These are phyloP conservation scores for Acer campestre DNA, from an alignment of 345 rosid species.

Conservation along the genomic window DNA sequence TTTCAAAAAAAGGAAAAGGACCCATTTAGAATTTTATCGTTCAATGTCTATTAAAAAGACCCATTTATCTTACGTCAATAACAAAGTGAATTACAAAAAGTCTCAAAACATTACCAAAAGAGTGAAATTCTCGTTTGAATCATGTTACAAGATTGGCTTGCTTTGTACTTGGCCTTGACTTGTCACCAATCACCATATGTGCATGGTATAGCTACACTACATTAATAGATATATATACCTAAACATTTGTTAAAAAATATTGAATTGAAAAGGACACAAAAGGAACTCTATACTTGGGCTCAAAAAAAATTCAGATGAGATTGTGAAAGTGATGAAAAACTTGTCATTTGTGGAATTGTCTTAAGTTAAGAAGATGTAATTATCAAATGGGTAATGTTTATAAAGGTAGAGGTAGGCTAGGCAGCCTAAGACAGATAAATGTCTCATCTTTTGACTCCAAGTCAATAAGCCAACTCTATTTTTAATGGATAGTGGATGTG, in stretches of 20 bases:
- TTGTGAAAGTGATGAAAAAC: background rate
- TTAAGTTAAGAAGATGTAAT: background rate
- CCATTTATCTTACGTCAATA: too few relatives aligned
- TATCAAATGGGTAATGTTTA: constrained; percentile 1
- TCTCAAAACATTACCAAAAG: background rate
- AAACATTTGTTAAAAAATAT: background rate
- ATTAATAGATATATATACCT: background rate
- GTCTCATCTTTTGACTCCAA: constrained; percentile 12
- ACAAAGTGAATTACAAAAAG: too few relatives aligned
- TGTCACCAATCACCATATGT: background rate
- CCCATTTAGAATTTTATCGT: too few relatives aligned
- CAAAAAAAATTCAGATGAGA: too few relatives aligned
- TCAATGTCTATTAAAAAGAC: too few relatives aligned
- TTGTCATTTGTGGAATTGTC: background rate
- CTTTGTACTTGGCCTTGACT: background rate
- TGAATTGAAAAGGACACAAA: background rate
- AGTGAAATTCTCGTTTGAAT: background rate
- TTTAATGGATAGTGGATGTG: background rate
- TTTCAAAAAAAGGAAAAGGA: too few relatives aligned
- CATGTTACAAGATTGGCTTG: background rate
- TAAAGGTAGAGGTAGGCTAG: too few relatives aligned
- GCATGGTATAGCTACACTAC: background rate
- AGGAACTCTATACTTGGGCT: too few relatives aligned
- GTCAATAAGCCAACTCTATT: constrained; percentile 1
- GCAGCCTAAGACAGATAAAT: background rate